Evolutionary conservation across 2,329 filamentous ascomycete species (phyloP).

Genomic region (Hirsutella rhossiliensis): DNA sequence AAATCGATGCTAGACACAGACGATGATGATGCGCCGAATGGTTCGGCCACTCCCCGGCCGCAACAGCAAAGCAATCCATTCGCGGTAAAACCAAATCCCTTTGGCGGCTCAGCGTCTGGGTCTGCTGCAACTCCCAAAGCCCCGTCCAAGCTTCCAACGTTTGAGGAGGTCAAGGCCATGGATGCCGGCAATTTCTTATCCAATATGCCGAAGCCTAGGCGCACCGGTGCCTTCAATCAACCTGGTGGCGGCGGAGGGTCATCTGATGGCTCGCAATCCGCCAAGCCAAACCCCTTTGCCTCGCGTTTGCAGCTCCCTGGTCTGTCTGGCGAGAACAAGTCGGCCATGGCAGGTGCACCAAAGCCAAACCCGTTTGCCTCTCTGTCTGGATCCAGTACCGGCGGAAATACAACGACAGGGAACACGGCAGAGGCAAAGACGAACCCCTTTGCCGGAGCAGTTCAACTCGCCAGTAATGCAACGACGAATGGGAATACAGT

Average conservation of each 20-base stretch:
- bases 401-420: background rate
- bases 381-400: background rate
- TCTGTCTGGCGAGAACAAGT: background rate
- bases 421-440: background rate
- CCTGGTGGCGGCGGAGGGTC: background rate
- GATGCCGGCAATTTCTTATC: too few relatives aligned
- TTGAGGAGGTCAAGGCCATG: too few relatives aligned
- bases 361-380: slow-evolving; percentile 4
- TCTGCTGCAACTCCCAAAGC: background rate
- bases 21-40: background rate
- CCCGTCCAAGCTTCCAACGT: background rate
- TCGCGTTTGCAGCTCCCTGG: background rate
- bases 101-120: too few relatives aligned
- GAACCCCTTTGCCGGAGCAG: slow-evolving; percentile 1
- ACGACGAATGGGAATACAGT: background rate
- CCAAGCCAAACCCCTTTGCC: slow-evolving; percentile 5
- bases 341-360: background rate
- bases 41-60: background rate
- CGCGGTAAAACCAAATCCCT: background rate
- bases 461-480: background rate
- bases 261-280: background rate
- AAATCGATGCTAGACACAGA: background rate
- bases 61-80: background rate
- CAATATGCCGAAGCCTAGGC: too few relatives aligned
- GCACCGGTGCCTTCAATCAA: background rate